phyloP scores from a whole-genome alignment of 257 asterid genomes.

The Gynochthodes officinalis region DNA sequence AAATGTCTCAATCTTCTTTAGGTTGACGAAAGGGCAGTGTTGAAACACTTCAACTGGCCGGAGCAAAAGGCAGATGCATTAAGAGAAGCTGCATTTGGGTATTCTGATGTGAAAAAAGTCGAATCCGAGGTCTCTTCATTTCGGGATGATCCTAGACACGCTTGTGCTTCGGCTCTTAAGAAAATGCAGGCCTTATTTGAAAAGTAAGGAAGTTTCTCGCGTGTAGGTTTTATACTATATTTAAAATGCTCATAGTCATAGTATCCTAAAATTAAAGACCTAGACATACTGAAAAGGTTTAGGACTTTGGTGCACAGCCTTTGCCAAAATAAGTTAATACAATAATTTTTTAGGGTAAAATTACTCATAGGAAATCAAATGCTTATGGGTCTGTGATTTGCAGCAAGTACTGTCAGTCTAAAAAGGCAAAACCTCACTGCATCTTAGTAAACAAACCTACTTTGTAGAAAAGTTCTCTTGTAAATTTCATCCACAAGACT shows the following conservation, averaged over 20 bases:
- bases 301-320: no score
- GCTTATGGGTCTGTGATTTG: no score
- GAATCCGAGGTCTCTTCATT: slow-evolving; percentile 72
- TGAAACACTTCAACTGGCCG: slow-evolving; percentile 98
- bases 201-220: slow-evolving; percentile 44
- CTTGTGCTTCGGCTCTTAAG: slow-evolving; percentile 75
- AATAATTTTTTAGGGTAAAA: no score
- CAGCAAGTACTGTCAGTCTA: no score
- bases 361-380: no score
- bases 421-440: no score
- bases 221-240: no score
- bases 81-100: slow-evolving; percentile 98
- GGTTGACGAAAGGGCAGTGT: slow-evolving; percentile 99
- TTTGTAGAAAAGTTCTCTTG: neutral
- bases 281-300: no score
- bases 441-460: no score
- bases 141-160: slow-evolving; percentile 73
- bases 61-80: slow-evolving; percentile 93
- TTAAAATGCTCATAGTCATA: neutral
- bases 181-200: slow-evolving; percentile 91
- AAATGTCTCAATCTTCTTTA: slow-evolving; percentile 15
- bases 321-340: no score
- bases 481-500: neutral
- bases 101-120: slow-evolving; percentile 86
- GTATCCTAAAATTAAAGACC: no score